Evolutionary conservation across 73 alveolate genomes (phyloP).

Genomic region (Urostyla sp.): DNA sequence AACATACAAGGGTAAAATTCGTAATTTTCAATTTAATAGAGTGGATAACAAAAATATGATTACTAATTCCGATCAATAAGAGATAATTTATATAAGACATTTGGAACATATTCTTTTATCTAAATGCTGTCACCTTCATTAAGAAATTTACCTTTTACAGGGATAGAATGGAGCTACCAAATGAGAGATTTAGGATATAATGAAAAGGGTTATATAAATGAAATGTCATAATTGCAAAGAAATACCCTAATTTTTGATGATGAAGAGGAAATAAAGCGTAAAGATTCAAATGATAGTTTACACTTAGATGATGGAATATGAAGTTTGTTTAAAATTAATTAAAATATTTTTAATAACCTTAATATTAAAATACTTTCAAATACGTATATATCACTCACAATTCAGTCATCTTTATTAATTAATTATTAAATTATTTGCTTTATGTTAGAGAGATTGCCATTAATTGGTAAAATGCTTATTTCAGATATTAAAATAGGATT

Average conservation of each 20-base stretch:
- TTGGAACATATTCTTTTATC: slow-evolving; percentile 47
- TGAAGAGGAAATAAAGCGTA: not conserved
- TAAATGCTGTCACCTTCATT: slow-evolving; percentile 53
- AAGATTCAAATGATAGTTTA: too few species aligned
- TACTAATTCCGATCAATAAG: slow-evolving; percentile 12
- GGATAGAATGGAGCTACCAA: slow-evolving; percentile 68
- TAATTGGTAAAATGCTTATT: too few species aligned
- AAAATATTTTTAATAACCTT: too few species aligned
- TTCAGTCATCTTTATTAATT: too few species aligned
- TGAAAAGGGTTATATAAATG: slow-evolving; percentile 6
- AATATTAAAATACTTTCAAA: too few species aligned
- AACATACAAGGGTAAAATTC: not conserved
- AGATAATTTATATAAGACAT: slow-evolving; percentile 65
- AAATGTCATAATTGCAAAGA: not conserved
- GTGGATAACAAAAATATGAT: slow-evolving; percentile 24
- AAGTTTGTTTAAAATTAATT: too few species aligned
- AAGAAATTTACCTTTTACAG: slow-evolving; percentile 62
- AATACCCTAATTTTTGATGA: slow-evolving; percentile 4
- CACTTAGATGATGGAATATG: too few species aligned
- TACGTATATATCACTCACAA: too few species aligned
- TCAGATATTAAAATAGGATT: too few species aligned
- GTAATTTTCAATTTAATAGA: not conserved
- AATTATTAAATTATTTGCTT: too few species aligned
- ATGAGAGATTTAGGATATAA: slow-evolving; percentile 47
- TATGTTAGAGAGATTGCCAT: too few species aligned